Evolutionary conservation across 1,139 yeast genomes (phyloP), one percentile per base, ranked within the genome.

Genomic region (Yamadazyma kanchanaburiensis): DNA sequence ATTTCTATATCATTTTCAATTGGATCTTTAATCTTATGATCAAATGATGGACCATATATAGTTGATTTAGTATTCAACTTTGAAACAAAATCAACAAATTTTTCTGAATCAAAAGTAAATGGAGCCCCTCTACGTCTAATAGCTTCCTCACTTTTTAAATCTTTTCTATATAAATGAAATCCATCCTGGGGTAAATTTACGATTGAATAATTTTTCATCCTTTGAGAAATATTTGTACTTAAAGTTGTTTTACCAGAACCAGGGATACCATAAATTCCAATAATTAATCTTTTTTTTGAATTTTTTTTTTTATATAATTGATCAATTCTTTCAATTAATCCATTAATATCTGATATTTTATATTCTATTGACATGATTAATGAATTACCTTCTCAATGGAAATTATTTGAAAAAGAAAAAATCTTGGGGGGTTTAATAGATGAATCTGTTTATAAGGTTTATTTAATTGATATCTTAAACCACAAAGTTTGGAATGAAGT

Each of bases 231-330:
- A 10, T 49, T 40, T 22, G 51, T 49, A 0, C 87, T 78, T 26
- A 79, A 49, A 0, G 94, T 82, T 3, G 88, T 72, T 49, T 85
- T 85, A 1, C 95, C 95, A 1, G 88, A 76, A 3, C 95, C 95
- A 1, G 95, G 95, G 1, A 79, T 68, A 1, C 95, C 95, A 5
- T 80, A 77, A n/a, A 85, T 48, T 2, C 82, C 60, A 5, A 85
- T 63, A 9, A 79, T 40, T 1, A 23, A 27, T 24, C 35, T 30
- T 6, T 30, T 6, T 12, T 19, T 26, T 13, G 20, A 6, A 6
- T 12, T 12, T 11, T 29, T 29, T 2, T n/a, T 4, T 5, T 21
- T 12, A 21, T 28, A 21, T 6, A 25, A 21, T 6, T 29, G 3
- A 10, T 31, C 24, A 2, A 45, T 37, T 24, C 49, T 21, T 11